Conservation (phyloP, 2,329 filamentous ascomycete genomes). For the Arthrobotrys pseudoclavata region DNA sequence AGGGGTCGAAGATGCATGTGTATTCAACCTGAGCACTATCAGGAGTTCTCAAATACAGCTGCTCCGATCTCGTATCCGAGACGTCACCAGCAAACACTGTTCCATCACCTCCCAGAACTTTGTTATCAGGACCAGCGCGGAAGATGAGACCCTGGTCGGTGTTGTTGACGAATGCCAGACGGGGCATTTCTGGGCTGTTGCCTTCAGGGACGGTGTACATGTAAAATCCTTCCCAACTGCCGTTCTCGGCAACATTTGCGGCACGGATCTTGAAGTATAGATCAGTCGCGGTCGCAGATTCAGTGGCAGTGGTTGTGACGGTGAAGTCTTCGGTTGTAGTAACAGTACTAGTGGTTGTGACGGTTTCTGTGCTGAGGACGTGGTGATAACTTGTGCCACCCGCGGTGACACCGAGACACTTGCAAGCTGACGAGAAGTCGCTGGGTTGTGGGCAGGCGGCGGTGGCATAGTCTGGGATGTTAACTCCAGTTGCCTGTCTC, state of each 20-base stretch:
- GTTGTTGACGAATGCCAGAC: constrained; percentile 4
- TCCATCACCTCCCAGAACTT: not conserved
- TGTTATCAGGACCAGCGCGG: constrained; percentile 5
- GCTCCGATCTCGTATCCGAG: not conserved
- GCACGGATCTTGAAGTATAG: constrained; percentile 15
- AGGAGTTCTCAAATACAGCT: constrained; percentile 13
- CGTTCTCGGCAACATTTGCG: constrained; percentile 15
- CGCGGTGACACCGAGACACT: constrained; percentile 24
- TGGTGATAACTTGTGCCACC: constrained; percentile 41
- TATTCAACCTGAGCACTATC: not conserved
- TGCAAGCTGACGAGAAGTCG: constrained; percentile 34
- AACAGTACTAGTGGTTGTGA: constrained; percentile 3
- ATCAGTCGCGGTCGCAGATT: constrained; percentile 20
- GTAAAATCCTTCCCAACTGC: not conserved
- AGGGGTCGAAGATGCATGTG: not conserved
- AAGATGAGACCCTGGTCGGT: not conserved
- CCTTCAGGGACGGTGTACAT: constrained; percentile 5
- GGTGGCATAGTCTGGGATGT: constrained; percentile 24
- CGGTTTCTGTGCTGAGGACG: constrained; percentile 5
- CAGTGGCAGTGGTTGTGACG: constrained; percentile 7
- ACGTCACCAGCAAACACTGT: constrained; percentile 17
- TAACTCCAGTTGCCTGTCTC: not conserved
- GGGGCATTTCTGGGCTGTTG: not conserved
- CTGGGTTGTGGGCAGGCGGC: not conserved
- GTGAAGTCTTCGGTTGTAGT: not conserved